A percentile compares a stretch with the other conserved stretches of the same genome.
Conservation (phyloP, 1,139 yeast species). For the Yamadazyma membranifaciens region DNA sequence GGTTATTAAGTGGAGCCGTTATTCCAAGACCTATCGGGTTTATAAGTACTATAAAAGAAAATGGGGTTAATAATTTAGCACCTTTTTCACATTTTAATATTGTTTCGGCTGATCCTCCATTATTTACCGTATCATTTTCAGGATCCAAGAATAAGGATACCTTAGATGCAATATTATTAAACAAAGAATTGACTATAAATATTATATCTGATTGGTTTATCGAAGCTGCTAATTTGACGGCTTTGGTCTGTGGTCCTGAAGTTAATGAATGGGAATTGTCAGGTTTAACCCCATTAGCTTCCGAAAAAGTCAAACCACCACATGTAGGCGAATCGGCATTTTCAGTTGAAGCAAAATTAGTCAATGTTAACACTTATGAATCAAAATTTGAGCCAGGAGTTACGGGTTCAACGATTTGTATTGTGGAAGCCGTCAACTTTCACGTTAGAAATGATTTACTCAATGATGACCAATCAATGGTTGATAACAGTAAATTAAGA, state of each 20-base stretch:
- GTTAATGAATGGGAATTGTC: constrained; percentile 56
- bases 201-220: constrained; percentile 63
- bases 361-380: constrained; percentile 44
- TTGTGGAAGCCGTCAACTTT: constrained; percentile 57
- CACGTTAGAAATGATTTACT: constrained; percentile 57
- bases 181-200: constrained; percentile 56
- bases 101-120: constrained; percentile 57
- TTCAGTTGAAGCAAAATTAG: constrained; percentile 53
- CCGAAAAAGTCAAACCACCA: constrained; percentile 48
- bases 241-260: constrained; percentile 46
- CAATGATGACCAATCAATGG: constrained; percentile 33
- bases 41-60: constrained; percentile 42
- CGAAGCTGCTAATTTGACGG: constrained; percentile 60
- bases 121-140: constrained; percentile 51
- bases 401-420: constrained; percentile 38
- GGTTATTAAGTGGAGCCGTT: constrained; percentile 47
- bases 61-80: constrained; percentile 51
- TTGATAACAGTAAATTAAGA: constrained; percentile 49
- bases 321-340: constrained; percentile 64
- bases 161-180: constrained; percentile 45
- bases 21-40: constrained; percentile 64
- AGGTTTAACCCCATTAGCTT: constrained; percentile 51
- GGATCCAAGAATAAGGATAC: constrained; percentile 49
- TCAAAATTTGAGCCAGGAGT: constrained; percentile 37
- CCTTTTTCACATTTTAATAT: constrained; percentile 58